Conservation (phyloP, 495 filamentous ascomycete species). For the Xylaria bambusicola region DNA sequence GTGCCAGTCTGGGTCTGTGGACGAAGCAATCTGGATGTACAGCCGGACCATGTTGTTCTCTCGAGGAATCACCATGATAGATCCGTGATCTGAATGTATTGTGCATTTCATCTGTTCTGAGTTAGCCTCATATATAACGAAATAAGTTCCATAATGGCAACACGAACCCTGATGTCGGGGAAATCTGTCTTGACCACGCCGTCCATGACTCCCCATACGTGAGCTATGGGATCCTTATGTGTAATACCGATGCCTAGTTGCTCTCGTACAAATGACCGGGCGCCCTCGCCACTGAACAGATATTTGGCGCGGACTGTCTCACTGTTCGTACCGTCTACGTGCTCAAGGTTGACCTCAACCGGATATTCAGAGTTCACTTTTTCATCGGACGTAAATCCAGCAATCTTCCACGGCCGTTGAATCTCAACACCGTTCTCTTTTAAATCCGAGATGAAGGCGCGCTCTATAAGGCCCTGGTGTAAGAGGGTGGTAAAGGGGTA, state of each 20-base stretch:
- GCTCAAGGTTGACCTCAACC: conserved; percentile 68
- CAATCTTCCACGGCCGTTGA: conserved; percentile 62
- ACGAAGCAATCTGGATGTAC: conserved; percentile 74
- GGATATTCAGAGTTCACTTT: conserved; percentile 60
- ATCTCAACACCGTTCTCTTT: conserved; percentile 58
- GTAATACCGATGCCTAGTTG: conserved; percentile 63
- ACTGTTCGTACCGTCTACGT: conserved; percentile 68
- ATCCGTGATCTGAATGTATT: conserved; percentile 67
- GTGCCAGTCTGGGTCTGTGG: conserved; percentile 62
- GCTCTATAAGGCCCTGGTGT: conserved; percentile 76
- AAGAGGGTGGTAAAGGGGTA: conserved; percentile 76
- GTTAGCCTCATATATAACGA: conserved; percentile 25
- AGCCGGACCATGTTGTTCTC: conserved; percentile 74
- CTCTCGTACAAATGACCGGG: conserved; percentile 59
- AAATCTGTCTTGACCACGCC: conserved; percentile 76
- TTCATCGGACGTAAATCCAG: conserved; percentile 62
- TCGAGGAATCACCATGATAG: conserved; percentile 75
- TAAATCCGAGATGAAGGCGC: conserved; percentile 69
- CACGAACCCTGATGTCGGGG: conserved; percentile 65
- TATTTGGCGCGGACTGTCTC: conserved; percentile 60
- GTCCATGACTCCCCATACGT: conserved; percentile 78
- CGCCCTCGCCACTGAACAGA: conserved; percentile 62
- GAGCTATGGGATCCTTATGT: conserved; percentile 63
- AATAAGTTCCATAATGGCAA: neutral
- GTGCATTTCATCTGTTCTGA: conserved; percentile 83